Evolutionary conservation across 2,329 filamentous ascomycete genomes (phyloP).

Genomic region (Cladophialophora carrionii): DNA sequence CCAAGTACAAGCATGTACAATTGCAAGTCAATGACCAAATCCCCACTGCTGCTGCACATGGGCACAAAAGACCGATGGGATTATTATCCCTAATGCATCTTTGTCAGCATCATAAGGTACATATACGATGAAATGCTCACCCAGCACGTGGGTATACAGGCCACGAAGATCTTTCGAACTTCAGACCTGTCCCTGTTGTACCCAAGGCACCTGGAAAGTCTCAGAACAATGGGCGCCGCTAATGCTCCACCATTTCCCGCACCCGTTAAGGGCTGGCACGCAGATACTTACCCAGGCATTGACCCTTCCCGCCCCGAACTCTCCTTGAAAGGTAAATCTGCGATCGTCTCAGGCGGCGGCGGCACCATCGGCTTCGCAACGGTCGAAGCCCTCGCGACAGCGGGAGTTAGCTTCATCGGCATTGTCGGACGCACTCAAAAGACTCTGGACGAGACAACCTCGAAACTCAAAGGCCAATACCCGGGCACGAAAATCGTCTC

Average conservation of each 20-base stretch:
- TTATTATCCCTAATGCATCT: not conserved
- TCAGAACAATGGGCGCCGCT: conserved; percentile 11
- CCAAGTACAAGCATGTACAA: not conserved
- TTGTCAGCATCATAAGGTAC: not conserved
- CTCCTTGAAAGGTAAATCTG: conserved; percentile 42
- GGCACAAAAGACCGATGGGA: not conserved
- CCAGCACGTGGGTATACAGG: not conserved
- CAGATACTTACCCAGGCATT: conserved; percentile 47
- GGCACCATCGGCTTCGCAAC: conserved; percentile 59
- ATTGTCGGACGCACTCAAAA: conserved; percentile 49
- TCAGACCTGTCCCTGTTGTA: not conserved
- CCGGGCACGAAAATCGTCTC: conserved; percentile 12
- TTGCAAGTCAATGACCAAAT: not conserved
- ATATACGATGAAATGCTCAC: not conserved
- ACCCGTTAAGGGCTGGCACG: conserved; percentile 38
- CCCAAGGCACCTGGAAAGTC: not conserved
- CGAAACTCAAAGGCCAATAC: conserved; percentile 9
- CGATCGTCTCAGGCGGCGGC: conserved; percentile 61
- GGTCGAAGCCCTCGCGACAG: conserved; percentile 59
- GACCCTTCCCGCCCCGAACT: conserved; percentile 42
- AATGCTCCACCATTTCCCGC: not conserved
- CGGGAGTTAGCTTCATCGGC: conserved; percentile 57
- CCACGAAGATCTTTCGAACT: not conserved
- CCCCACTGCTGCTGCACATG: not conserved
- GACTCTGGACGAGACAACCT: conserved; percentile 8